Conservation (phyloP, 176 grass and related monocot species). For the Musa beccarii region DNA sequence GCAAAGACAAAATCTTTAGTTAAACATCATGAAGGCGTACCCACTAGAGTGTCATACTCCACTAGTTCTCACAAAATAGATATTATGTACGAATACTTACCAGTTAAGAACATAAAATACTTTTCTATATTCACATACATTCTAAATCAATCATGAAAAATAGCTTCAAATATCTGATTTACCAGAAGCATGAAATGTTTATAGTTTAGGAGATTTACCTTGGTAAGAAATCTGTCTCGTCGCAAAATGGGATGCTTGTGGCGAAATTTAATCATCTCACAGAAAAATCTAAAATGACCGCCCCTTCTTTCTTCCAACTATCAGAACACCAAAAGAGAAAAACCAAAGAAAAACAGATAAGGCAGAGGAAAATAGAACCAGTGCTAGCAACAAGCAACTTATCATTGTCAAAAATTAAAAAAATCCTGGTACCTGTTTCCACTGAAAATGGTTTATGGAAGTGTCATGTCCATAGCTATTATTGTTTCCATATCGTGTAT, state of each 20-base stretch:
- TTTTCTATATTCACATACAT: too few species aligned
- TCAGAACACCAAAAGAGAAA: constrained; percentile 16
- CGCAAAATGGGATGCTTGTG: constrained; percentile 54
- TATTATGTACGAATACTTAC: too few species aligned
- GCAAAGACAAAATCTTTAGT: too few species aligned
- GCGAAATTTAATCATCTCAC: constrained; percentile 88
- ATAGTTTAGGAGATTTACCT: constrained; percentile 34
- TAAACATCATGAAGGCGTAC: too few species aligned
- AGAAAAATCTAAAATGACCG: constrained; percentile 82
- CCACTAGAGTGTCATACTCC: too few species aligned
- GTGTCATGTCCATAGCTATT: constrained; percentile 99
- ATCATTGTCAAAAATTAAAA: constrained; percentile 18
- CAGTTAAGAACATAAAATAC: too few species aligned
- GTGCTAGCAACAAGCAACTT: constrained; percentile 4
- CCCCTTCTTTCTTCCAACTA: constrained; percentile 70
- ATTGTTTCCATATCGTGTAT: constrained; percentile 95
- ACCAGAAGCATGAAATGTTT: neutral
- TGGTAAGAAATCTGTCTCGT: constrained; percentile 63
- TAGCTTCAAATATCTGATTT: constrained; percentile 1
- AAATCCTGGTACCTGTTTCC: constrained; percentile 44
- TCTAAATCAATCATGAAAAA: too few species aligned
- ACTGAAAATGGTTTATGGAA: constrained; percentile 88
- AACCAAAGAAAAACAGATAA: constrained; percentile 21
- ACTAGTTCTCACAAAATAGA: too few species aligned
- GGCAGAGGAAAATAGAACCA: neutral